Percentiles rank a stretch among this genome's conserved stretches.
Evolutionary conservation across 2,329 filamentous ascomycete species (phyloP).

Genomic region (Colletotrichum magnum): DNA sequence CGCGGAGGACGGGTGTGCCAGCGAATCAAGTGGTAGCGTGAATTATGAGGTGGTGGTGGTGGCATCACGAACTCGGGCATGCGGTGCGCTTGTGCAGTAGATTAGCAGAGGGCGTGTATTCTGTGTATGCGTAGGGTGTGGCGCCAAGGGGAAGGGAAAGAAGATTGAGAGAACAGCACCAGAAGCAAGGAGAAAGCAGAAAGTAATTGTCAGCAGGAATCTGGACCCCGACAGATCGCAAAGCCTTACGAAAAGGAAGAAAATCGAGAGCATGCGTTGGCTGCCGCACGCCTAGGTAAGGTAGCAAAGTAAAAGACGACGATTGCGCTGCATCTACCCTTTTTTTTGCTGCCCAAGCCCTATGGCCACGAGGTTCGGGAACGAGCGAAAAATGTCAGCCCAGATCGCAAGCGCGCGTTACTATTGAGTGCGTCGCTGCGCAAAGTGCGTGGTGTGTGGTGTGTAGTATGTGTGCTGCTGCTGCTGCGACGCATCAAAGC

Average conservation of each 20-base stretch:
- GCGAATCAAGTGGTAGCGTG: background rate
- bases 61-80: conserved; percentile 1
- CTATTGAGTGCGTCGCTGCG: background rate
- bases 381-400: background rate
- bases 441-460: background rate
- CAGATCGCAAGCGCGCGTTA: conserved; percentile 2
- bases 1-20: background rate
- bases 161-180: background rate
- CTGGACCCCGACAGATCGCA: conserved; percentile 8
- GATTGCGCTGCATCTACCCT: no score
- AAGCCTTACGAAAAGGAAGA: background rate
- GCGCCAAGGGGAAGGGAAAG: background rate
- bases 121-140: background rate
- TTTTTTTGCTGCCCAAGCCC: conserved; percentile 18
- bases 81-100: background rate
- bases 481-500: conserved; percentile 9
- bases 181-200: background rate
- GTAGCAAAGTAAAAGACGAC: no score
- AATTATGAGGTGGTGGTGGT: background rate
- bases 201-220: conserved; percentile 16
- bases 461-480: background rate
- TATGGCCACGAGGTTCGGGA: conserved; percentile 16
- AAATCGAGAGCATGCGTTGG: background rate
- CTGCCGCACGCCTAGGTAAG: no score
- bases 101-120: background rate